These are phyloP conservation scores for Phytophthora sansomeana DNA, from an alignment of 352 stramenopile species.

Conservation along the genomic window DNA sequence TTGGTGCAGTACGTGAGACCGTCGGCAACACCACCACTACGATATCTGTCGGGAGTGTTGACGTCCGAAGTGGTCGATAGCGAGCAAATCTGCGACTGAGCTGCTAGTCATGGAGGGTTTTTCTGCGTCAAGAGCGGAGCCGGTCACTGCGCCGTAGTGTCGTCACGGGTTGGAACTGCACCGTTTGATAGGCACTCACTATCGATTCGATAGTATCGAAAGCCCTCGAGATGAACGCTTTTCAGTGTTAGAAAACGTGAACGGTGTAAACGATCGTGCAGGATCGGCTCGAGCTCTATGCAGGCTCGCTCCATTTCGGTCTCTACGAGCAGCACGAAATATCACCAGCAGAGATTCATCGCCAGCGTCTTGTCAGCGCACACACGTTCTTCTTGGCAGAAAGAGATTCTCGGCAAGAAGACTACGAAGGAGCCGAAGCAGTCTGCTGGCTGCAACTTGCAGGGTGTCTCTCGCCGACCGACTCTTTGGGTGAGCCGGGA, in stretches of 20 bases:
- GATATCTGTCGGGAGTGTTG: neutral
- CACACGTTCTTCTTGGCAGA: too few relatives aligned
- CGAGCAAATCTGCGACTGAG: conserved; percentile 20
- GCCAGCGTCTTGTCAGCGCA: neutral
- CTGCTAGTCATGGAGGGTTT: conserved; percentile 1
- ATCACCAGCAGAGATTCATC: neutral
- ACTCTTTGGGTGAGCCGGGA: conserved; percentile 2
- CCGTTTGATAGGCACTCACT: conserved; percentile 3
- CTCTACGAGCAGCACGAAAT: neutral
- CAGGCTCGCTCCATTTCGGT: conserved; percentile 7
- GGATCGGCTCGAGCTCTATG: conserved; percentile 11
- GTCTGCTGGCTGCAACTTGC: conserved; percentile 12
- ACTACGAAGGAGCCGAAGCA: conserved; percentile 16
- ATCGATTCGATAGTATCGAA: too few relatives aligned
- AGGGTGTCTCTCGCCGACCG: conserved; percentile 6
- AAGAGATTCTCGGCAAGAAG: neutral
- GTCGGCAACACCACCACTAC: neutral
- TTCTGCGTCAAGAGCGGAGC: conserved; percentile 33
- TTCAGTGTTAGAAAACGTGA: conserved; percentile 26
- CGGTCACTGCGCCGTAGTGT: conserved; percentile 24
- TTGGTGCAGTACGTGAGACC: too few relatives aligned
- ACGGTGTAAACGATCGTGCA: conserved; percentile 7
- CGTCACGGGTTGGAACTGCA: neutral
- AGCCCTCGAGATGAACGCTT: conserved; percentile 4
- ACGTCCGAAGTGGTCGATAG: neutral